phyloP scores from a whole-genome alignment of 768 basidiomycete genomes.

The Cantharellus cinnabarinus region DNA sequence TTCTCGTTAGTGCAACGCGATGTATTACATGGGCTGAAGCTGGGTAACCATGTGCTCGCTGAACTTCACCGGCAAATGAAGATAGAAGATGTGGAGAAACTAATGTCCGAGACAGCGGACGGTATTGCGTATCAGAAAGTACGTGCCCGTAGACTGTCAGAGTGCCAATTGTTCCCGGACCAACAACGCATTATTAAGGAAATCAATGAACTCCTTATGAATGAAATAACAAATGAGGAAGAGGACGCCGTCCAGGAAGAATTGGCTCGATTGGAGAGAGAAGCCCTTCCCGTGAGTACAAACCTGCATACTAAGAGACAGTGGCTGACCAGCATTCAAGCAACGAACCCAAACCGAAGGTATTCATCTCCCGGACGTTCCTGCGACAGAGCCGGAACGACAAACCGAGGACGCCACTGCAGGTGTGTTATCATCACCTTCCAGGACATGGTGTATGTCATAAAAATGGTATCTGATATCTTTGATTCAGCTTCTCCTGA shows the following conservation, averaged over 20 bases:
- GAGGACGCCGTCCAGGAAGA: conserved; percentile 88
- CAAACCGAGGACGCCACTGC: too few species aligned
- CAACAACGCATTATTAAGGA: conserved; percentile 33
- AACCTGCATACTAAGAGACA: not conserved
- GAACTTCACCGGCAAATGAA: conserved; percentile 91
- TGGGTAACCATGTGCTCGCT: conserved; percentile 83
- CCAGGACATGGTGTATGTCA: too few species aligned
- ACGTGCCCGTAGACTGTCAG: conserved; percentile 8
- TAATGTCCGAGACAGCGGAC: conserved; percentile 83
- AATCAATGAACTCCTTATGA: conserved; percentile 71
- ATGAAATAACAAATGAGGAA: conserved; percentile 65
- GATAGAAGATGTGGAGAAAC: conserved; percentile 76
- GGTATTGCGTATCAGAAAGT: conserved; percentile 84
- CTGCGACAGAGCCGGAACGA: not conserved
- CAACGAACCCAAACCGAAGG: too few species aligned
- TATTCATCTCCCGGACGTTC: not conserved
- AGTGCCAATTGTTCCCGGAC: not conserved
- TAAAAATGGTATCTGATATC: too few species aligned
- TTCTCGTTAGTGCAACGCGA: conserved; percentile 89
- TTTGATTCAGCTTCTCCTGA: too few species aligned
- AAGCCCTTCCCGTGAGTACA: conserved; percentile 23
- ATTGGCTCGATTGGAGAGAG: conserved; percentile 43
- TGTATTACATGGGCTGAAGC: conserved; percentile 77
- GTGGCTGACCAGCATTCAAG: too few species aligned
- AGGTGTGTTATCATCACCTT: too few species aligned